phyloP scores from a whole-genome alignment of 495 filamentous ascomycete species.

The Annulohypoxylon nitens region DNA sequence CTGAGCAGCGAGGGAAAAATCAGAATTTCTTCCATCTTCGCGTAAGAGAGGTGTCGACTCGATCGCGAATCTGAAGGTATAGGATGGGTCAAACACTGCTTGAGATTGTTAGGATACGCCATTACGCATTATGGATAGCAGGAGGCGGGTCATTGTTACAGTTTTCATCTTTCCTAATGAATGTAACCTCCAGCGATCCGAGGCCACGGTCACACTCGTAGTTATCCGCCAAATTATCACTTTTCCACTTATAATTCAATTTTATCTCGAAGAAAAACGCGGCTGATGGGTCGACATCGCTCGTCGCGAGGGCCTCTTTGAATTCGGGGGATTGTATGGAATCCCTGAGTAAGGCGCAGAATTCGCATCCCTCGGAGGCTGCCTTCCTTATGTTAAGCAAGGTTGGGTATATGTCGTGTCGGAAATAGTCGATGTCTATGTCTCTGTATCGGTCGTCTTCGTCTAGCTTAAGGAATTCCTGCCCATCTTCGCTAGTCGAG shows the following conservation, averaged over 20 bases:
- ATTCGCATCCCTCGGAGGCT: neutral
- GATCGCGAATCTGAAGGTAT: neutral
- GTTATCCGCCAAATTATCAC: neutral
- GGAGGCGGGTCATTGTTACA: neutral
- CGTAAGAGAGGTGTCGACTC: neutral
- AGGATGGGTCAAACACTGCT: neutral
- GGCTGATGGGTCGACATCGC: neutral
- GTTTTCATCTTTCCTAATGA: neutral
- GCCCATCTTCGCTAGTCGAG: neutral
- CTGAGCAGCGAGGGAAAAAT: neutral
- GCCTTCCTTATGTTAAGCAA: neutral
- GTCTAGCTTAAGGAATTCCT: neutral
- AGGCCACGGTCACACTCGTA: neutral
- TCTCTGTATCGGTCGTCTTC: neutral
- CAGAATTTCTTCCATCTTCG: neutral
- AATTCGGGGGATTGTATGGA: neutral
- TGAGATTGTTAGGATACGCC: neutral
- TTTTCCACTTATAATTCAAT: neutral
- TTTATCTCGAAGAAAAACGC: neutral
- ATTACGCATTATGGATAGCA: neutral
- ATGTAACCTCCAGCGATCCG: neutral
- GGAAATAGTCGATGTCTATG: slow-evolving; percentile 3
- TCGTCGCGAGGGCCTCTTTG: neutral
- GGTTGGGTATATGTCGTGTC: neutral
- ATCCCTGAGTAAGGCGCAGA: neutral